Base-by-base conservation (phyloP, 2,329 filamentous ascomycete species). In the Alternaria tenuissima region DNA sequence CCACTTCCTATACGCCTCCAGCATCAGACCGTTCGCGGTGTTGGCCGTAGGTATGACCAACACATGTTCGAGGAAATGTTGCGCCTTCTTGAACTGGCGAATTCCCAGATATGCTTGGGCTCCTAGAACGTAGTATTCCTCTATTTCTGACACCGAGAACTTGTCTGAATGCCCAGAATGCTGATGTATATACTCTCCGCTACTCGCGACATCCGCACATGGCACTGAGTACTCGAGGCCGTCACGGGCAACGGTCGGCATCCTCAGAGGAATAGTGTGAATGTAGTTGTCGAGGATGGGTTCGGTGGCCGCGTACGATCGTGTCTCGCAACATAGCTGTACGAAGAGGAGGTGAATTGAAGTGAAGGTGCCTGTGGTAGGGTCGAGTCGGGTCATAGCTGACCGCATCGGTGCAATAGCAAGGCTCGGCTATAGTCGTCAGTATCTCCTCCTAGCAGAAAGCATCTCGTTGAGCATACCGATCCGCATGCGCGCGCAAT, bases 1-100 rank as follows among this genome's bases (percentile, higher is more conserved):
- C 91, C 93, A 97, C 78, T 94, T 96, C 80, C 94, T 96, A 82
- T 96, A 94, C 6, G 92, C 92, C 66, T 97, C 93, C 4, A 91
- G 83, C 90, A 95, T 95, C 52, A 96, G 84, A 75, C 88, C 89
- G 77, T 90, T 94, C 12, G 88, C 83, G 36, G 87, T 84, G 32
- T 84, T 89, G 0, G 84, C 82, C 0, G 93, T 92, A 58, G 89
- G 88, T 3, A 89, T 86, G 36, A 78, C 62, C 24, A 96, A 73
- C 41, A 83, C 76, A 54, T 79, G 76, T 66, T 85, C 82, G 34
- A 85, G 72, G 59, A 83, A 81, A 12, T 81, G 71, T 36, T 76
- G 75, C n/a, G 83, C 81, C 53, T 82, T 77, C 46, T 71, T 74
- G 64, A 76, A 83, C 54, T 80, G 76, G 26, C 77, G 74, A 43